Evolutionary conservation across 768 basidiomycete genomes (phyloP).

Genomic region (Trametes villosa): DNA sequence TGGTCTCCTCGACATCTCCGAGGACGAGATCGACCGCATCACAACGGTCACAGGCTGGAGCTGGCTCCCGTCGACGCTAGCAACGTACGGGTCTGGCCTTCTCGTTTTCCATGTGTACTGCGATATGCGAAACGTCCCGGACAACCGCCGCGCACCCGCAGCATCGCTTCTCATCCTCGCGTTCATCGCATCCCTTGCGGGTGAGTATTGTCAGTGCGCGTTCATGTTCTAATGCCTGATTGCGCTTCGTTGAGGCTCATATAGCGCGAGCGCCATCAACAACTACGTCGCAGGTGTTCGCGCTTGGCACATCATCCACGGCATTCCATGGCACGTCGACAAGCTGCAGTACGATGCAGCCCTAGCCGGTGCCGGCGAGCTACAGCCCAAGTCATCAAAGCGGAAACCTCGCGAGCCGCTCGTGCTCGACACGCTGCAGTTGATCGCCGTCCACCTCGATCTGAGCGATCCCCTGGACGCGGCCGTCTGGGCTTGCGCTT

Average conservation of each 20-base stretch:
- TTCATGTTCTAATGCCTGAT: too few species aligned
- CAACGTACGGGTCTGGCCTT: constrained; percentile 44
- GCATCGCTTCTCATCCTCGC: constrained; percentile 27
- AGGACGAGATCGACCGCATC: constrained; percentile 32
- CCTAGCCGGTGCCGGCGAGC: constrained; percentile 34
- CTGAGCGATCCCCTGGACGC: constrained; percentile 19
- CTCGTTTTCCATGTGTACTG: constrained; percentile 47
- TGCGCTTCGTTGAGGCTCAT: too few species aligned
- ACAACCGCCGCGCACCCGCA: constrained; percentile 38
- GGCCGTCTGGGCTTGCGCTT: constrained; percentile 28
- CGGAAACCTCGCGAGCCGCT: constrained; percentile 37
- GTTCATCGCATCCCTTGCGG: constrained; percentile 29
- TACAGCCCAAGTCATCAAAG: constrained; percentile 38
- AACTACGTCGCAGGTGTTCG: constrained; percentile 45
- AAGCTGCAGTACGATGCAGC: constrained; percentile 32
- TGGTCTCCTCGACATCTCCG: neutral
- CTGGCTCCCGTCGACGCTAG: constrained; percentile 38
- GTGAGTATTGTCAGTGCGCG: too few species aligned
- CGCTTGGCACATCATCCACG: constrained; percentile 54
- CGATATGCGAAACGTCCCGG: constrained; percentile 36
- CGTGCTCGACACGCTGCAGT: neutral
- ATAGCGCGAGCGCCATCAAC: constrained; percentile 36
- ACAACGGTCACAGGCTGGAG: constrained; percentile 28
- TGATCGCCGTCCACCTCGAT: constrained; percentile 16
- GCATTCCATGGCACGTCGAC: constrained; percentile 37